Evolutionary conservation across 257 asterid species (phyloP).

Genomic region (Solanum piurae): DNA sequence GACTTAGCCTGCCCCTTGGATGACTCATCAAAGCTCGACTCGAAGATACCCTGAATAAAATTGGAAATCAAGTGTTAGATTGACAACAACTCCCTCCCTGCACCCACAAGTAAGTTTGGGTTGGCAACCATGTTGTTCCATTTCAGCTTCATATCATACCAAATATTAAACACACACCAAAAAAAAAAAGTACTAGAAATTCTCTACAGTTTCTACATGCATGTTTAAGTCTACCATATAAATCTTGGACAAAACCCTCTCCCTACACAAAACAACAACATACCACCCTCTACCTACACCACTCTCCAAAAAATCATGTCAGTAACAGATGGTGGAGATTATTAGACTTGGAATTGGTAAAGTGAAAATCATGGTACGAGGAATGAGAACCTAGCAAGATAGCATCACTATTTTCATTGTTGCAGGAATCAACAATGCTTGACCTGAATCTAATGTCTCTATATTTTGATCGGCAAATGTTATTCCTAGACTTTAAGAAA

Average conservation of each 20-base stretch:
- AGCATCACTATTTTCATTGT: background rate
- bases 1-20: conserved; percentile 84
- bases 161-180: background rate
- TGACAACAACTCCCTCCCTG: background rate
- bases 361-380: background rate
- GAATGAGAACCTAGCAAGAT: background rate
- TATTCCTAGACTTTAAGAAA: background rate
- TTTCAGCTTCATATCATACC: background rate
- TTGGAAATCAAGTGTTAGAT: background rate
- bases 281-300: background rate
- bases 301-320: background rate
- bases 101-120: background rate
- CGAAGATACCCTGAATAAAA: conserved; percentile 70
- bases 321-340: background rate
- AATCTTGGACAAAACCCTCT: background rate
- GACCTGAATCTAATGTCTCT: background rate
- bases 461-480: background rate
- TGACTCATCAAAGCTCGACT: conserved; percentile 79
- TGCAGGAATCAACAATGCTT: background rate
- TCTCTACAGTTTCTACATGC: background rate
- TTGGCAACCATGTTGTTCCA: background rate
- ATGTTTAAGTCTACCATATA: background rate
- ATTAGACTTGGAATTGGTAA: background rate
- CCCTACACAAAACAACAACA: background rate
- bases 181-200: background rate